Conservation (phyloP, 129 eudicot species). For the Cynara cardunculus region DNA sequence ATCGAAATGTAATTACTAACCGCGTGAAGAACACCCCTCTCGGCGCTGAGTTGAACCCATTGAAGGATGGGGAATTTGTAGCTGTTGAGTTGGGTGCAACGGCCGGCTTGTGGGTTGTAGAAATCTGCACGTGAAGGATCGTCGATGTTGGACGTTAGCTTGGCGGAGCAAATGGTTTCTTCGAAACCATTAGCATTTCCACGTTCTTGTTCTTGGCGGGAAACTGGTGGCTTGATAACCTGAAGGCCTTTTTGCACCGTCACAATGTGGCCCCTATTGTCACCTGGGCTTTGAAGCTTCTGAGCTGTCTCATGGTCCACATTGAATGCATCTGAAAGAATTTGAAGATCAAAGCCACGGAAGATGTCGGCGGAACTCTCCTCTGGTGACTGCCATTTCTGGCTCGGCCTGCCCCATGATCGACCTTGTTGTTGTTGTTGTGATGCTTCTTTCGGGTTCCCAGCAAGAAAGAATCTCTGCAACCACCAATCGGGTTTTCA, state of each 20-base stretch:
- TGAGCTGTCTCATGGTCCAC: slow-evolving; percentile 49
- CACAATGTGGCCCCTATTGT: slow-evolving; percentile 54
- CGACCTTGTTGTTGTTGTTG: slow-evolving; percentile 5
- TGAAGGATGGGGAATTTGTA: slow-evolving; percentile 55
- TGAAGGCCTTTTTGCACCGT: slow-evolving; percentile 47
- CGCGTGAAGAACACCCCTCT: slow-evolving; percentile 64
- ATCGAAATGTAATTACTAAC: slow-evolving; percentile 33
- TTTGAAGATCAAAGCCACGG: slow-evolving; percentile 38
- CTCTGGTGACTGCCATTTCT: slow-evolving; percentile 17
- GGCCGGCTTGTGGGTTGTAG: slow-evolving; percentile 70
- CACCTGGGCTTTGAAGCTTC: slow-evolving; percentile 43
- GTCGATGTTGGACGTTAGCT: slow-evolving; percentile 42
- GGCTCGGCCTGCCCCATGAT: slow-evolving; percentile 9
- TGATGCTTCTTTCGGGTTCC: slow-evolving; percentile 37
- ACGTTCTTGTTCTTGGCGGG: slow-evolving; percentile 18
- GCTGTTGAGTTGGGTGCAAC: slow-evolving; percentile 55
- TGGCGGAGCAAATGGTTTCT: slow-evolving; percentile 61
- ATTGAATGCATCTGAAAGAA: slow-evolving; percentile 37
- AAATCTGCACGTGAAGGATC: slow-evolving; percentile 56
- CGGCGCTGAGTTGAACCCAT: slow-evolving; percentile 57
- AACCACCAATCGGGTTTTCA: not conserved
- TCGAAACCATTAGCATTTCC: slow-evolving; percentile 46
- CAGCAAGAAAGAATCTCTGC: slow-evolving; percentile 69
- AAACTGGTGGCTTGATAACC: slow-evolving; percentile 44
- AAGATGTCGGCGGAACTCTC: slow-evolving; percentile 43